These are phyloP conservation scores for Blepharisma undulans DNA, from an alignment of 169 alveolate species.

Conservation along the genomic window DNA sequence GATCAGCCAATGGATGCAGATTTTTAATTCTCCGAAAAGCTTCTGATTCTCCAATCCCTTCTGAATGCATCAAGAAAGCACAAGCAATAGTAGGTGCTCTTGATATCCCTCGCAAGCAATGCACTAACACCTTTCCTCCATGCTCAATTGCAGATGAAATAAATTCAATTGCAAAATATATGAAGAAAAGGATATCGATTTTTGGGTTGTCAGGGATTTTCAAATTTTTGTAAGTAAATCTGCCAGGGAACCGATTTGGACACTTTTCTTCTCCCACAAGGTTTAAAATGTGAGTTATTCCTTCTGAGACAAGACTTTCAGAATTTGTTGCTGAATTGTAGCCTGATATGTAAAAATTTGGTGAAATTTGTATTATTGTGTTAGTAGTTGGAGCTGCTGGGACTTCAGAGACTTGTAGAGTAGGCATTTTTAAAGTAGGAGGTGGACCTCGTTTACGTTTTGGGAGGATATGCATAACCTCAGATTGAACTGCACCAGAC, in stretches of 20 bases:
- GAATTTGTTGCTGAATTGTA: conserved; percentile 16
- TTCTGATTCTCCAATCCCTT: not conserved
- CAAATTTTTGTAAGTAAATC: not conserved
- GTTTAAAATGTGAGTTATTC: conserved; percentile 27
- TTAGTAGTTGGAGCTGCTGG: not conserved
- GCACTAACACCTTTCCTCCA: conserved; percentile 67
- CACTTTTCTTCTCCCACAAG: conserved; percentile 28
- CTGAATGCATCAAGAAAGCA: conserved; percentile 67
- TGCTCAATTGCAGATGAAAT: not conserved
- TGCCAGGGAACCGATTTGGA: not conserved
- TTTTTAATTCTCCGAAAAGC: not conserved
- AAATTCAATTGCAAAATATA: conserved; percentile 2
- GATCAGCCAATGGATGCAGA: not conserved
- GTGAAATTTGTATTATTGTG: not conserved
- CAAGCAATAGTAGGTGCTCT: conserved; percentile 70
- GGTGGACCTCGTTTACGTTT: not conserved
- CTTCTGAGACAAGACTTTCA: not conserved
- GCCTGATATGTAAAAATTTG: conserved; percentile 28
- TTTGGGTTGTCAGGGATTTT: conserved; percentile 33
- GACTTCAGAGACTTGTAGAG: not conserved
- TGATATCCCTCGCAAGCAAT: conserved; percentile 72
- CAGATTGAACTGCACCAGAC: not conserved
- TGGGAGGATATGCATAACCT: not conserved
- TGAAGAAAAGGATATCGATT: conserved; percentile 10
- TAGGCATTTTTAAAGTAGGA: not conserved